Evolutionary conservation across 2,329 filamentous ascomycete species (phyloP), one percentile per base, ranked within the genome.

Genomic region (Huntiella savannae): DNA sequence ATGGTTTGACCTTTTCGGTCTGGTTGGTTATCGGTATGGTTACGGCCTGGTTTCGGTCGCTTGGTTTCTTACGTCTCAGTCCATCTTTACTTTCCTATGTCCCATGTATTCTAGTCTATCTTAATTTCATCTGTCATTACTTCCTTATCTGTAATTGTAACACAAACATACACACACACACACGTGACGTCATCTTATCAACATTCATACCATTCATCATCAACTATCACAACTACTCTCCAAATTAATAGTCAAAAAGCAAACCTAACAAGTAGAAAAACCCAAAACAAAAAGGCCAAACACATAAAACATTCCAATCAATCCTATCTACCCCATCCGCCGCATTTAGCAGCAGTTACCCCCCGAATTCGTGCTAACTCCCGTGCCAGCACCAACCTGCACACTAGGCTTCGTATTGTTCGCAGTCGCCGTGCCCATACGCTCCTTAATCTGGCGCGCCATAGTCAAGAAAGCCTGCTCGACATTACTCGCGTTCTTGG

Each of bases 391-490:
- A 50, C 86, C 84, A 58, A 98, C 91, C 63, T 94, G 86, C 57
- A 98, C 87, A 57, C 84, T 93, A 54, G 88, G 88, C 73, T 96
- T 98, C 70, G 88, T 93, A 77, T 96, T 96, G 70, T 87, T 87
- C 54, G 82, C 82, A 39, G 83, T 81, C 53, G 88, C 91, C 56
- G 85, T 94, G 59, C 91, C 91, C 88, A 98, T 98, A 60, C 91
- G 82, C 72, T 96, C 88, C 77, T 98, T 98, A 71, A 98, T 98
- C 68, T 98, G 91, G 65, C 91, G 82, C 57, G 91, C 91, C 91
- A 98, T 98, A 64, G 91, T 98, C 69, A 98, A 69, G 80, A 98
- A 98, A 60, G 91, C 88, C 69, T 98, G 91, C 71, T 98, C 91
- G 63, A 98, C 91, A 65, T 98, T 98, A 69, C 83, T 94, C 55